A percentile compares a stretch with the other conserved stretches of the same genome.
Conservation (phyloP, 2,329 filamentous ascomycete genomes). For the Epichloe brachyelytri region DNA sequence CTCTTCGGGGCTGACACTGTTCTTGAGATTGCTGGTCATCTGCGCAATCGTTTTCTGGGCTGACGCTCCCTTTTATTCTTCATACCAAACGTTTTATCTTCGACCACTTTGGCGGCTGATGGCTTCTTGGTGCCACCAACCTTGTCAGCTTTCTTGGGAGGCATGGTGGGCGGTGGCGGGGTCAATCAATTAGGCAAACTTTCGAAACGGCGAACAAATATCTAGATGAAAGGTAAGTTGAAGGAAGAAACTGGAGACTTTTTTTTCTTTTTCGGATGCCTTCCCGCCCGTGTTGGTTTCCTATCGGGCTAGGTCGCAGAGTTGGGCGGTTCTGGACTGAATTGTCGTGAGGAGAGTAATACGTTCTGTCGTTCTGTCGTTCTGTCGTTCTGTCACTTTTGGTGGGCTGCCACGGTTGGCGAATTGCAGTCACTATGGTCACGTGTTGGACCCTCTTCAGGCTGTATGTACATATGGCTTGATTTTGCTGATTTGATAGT, state of each 20-base stretch:
- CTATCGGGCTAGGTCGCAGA: neutral
- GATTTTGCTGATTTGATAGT: no score
- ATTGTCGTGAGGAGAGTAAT: neutral
- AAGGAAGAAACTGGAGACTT: neutral
- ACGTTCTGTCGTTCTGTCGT: slow-evolving; percentile 4
- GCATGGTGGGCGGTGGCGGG: slow-evolving; percentile 43
- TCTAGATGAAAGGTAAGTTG: neutral
- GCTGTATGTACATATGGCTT: neutral
- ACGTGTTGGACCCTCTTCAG: slow-evolving; percentile 10
- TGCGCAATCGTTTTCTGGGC: slow-evolving; percentile 87
- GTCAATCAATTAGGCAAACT: neutral
- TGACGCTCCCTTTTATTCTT: slow-evolving; percentile 96
- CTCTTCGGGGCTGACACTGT: slow-evolving; percentile 70
- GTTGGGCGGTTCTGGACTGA: neutral
- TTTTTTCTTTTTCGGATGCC: neutral
- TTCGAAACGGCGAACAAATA: neutral
- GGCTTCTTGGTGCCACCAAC: slow-evolving; percentile 41
- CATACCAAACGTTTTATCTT: slow-evolving; percentile 98
- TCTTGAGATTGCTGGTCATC: slow-evolving; percentile 59
- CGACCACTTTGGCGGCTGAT: slow-evolving; percentile 50
- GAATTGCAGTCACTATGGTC: slow-evolving; percentile 16
- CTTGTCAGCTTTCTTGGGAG: slow-evolving; percentile 54
- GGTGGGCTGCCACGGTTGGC: slow-evolving; percentile 10
- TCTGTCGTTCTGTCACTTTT: slow-evolving; percentile 8
- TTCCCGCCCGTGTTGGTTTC: neutral